Evolutionary conservation across 2,329 filamentous ascomycete genomes (phyloP).

Genomic region (Xylaria sp.): DNA sequence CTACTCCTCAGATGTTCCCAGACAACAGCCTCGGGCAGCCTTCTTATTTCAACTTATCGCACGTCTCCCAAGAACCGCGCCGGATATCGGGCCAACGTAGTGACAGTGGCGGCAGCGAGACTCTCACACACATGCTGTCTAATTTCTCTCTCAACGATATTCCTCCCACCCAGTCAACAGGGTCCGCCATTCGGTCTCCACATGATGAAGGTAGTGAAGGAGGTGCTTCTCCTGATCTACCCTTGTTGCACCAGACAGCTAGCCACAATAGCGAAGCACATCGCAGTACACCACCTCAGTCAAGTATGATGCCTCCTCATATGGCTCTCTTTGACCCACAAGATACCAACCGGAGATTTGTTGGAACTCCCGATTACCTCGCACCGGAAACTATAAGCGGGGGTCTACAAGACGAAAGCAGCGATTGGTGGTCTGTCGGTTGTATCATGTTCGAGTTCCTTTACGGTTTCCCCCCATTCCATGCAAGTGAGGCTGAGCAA

Average conservation of each 20-base stretch:
- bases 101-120: constrained; percentile 92
- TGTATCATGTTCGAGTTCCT: constrained; percentile 98
- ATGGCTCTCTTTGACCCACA: constrained; percentile 96
- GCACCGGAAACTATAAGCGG: constrained; percentile 97
- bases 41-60: constrained; percentile 86
- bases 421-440: constrained; percentile 99
- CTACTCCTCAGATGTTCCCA: constrained; percentile 88
- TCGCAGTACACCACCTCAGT: constrained; percentile 69
- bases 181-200: constrained; percentile 65
- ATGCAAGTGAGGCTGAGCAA: constrained; percentile 86
- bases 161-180: constrained; percentile 51
- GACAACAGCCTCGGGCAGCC: constrained; percentile 81
- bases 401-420: constrained; percentile 94
- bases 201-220: constrained; percentile 80
- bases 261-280: constrained; percentile 61
- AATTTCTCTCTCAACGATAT: constrained; percentile 77
- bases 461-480: constrained; percentile 93
- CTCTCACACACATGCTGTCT: constrained; percentile 81
- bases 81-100: constrained; percentile 85
- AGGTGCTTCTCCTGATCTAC: constrained; percentile 80
- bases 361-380: constrained; percentile 96
- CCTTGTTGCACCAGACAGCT: constrained; percentile 66
- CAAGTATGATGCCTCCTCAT: constrained; percentile 84
- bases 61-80: constrained; percentile 66
- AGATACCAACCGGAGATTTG: constrained; percentile 91